phyloP scores from a whole-genome alignment of 139 green algal genomes.

The Auxenochlorella pyrenoidosa region DNA sequence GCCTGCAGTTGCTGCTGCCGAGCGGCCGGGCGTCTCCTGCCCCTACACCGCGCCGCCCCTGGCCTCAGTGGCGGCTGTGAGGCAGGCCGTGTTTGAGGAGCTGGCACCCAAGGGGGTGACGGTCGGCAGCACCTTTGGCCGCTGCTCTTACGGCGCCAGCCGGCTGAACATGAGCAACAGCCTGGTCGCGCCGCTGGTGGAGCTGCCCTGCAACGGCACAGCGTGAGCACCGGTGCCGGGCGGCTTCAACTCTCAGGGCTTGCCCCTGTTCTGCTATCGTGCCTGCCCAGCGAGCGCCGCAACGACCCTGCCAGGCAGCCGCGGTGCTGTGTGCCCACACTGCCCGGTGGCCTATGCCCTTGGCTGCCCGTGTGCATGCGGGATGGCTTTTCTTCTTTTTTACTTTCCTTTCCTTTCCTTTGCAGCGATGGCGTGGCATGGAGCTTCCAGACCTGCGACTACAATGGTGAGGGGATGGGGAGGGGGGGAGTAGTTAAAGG shows the following conservation, averaged over 20 bases:
- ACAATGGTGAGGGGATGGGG: no score
- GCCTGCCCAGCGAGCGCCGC: no score
- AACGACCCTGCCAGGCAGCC: no score
- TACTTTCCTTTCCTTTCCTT: no score
- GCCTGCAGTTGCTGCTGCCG: background rate
- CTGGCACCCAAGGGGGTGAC: background rate
- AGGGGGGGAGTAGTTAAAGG: no score
- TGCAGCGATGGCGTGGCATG: background rate
- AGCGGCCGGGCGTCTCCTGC: background rate
- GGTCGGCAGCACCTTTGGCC: background rate
- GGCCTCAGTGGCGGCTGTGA: background rate
- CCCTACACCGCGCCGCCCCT: background rate
- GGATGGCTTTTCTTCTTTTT: no score
- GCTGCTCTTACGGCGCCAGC: background rate
- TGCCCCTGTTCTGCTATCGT: no score
- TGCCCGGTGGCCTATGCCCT: no score
- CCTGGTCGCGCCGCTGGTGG: background rate
- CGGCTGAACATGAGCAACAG: background rate
- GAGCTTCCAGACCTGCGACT: background rate
- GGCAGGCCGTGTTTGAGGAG: background rate
- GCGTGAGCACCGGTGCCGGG: background rate
- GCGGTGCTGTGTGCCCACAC: no score
- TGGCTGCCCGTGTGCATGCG: no score
- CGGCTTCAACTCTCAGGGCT: no score
- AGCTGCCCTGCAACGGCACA: background rate